phyloP scores from a whole-genome alignment of 352 stramenopile species.

The Phytophthora citrophthora region DNA sequence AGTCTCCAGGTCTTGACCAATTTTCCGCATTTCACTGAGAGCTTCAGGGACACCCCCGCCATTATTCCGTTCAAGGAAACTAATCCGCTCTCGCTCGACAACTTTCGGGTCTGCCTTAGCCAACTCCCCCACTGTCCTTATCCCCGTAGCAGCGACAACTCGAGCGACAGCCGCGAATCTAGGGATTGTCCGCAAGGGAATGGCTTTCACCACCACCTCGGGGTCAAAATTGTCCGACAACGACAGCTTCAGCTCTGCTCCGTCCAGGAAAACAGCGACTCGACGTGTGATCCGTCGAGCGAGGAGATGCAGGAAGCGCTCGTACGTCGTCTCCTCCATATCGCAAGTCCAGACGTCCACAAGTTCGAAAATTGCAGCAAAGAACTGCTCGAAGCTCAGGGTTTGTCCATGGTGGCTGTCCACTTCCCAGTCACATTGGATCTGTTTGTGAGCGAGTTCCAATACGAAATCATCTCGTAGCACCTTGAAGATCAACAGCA shows the following conservation, averaged over 20 bases:
- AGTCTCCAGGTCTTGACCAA: constrained; percentile 63
- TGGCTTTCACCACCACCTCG: constrained; percentile 74
- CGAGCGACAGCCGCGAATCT: constrained; percentile 66
- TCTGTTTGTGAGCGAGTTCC: constrained; percentile 58
- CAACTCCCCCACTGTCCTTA: constrained; percentile 72
- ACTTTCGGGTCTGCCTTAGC: constrained; percentile 55
- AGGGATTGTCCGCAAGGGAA: constrained; percentile 74
- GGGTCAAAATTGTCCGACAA: constrained; percentile 81
- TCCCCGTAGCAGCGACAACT: constrained; percentile 53
- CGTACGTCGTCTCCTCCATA: constrained; percentile 70
- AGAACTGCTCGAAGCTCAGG: constrained; percentile 73
- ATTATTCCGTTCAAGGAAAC: constrained; percentile 56
- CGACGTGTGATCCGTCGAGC: constrained; percentile 67
- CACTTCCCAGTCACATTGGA: constrained; percentile 81
- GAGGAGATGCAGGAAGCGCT: constrained; percentile 72
- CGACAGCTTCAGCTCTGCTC: constrained; percentile 68
- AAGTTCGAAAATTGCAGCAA: constrained; percentile 73
- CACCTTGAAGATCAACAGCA: constrained; percentile 85
- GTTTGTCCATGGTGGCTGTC: constrained; percentile 67
- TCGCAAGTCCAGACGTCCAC: constrained; percentile 87
- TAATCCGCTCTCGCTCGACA: constrained; percentile 58
- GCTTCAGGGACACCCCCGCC: constrained; percentile 7
- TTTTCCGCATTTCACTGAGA: constrained; percentile 47
- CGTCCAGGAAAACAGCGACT: constrained; percentile 76
- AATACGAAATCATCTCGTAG: constrained; percentile 75